These are phyloP conservation scores for Omphalotus olearius DNA, from an alignment of 1,284 basidiomycete species.

Conservation along the genomic window DNA sequence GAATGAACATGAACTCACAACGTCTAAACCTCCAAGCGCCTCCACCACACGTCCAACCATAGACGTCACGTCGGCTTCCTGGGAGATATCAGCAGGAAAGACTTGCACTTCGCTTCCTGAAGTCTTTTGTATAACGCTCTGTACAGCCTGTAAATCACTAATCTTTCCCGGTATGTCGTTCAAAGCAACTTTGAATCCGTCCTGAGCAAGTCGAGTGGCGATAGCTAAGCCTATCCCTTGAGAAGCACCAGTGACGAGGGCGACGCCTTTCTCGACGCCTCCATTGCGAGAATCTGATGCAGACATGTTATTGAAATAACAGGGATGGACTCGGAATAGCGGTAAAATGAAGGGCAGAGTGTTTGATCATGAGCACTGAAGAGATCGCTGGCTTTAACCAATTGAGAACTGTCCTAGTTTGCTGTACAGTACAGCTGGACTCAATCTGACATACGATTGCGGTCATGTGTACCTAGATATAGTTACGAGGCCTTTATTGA, in stretches of 20 bases:
- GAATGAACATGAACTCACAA: conserved; percentile 15
- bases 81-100: conserved; percentile 23
- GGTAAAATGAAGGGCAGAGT: no score
- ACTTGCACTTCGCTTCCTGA: not conserved
- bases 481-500: no score
- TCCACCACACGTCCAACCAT: conserved; percentile 20
- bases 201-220: conserved; percentile 30
- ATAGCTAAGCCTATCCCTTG: conserved; percentile 42
- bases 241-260: conserved; percentile 17
- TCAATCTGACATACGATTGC: no score
- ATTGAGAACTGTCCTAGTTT: no score
- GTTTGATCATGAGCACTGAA: no score
- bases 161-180: conserved; percentile 19
- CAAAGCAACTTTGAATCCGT: conserved; percentile 20
- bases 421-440: no score
- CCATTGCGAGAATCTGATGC: no score
- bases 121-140: conserved; percentile 1
- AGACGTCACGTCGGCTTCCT: conserved; percentile 23
- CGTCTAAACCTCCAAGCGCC: conserved; percentile 26
- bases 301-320: no score
- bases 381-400: no score
- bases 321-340: no score
- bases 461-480: no score
- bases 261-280: not conserved
- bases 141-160: conserved; percentile 10